These are phyloP conservation scores for Sporothrix schenckii DNA, from an alignment of 2,329 filamentous ascomycete species.

Conservation along the genomic window DNA sequence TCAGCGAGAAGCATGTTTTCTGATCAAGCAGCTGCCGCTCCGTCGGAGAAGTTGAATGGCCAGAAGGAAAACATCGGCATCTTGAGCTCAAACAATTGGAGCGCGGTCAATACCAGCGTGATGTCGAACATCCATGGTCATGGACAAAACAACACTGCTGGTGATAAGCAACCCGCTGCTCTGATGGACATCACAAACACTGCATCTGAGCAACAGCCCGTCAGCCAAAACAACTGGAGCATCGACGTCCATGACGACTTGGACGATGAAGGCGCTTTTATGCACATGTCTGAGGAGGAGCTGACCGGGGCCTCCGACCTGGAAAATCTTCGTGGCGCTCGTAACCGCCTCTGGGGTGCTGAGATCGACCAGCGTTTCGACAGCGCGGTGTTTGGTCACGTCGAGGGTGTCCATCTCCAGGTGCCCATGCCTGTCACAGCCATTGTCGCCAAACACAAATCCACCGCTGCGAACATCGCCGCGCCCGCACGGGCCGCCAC, in stretches of 20 bases:
- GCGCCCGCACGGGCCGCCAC: not conserved
- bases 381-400: not conserved
- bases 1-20: not conserved
- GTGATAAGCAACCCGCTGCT: not conserved
- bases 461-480: not conserved
- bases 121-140: not conserved
- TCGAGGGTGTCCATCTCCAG: not conserved
- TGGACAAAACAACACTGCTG: not conserved
- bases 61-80: not conserved
- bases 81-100: not conserved
- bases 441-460: not conserved
- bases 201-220: not conserved
- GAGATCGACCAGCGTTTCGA: not conserved
- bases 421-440: not conserved
- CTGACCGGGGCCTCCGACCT: not conserved
- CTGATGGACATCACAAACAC: not conserved
- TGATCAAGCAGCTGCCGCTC: not conserved
- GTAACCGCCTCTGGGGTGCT: not conserved
- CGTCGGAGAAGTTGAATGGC: not conserved
- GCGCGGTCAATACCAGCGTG: not conserved
- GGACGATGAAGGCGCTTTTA: not conserved
- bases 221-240: not conserved
- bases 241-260: not conserved
- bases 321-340: not conserved
- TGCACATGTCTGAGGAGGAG: conserved; percentile 18